Conservation (phyloP, 108 stramenopile genomes). For the Mediolabrus comicus region DNA sequence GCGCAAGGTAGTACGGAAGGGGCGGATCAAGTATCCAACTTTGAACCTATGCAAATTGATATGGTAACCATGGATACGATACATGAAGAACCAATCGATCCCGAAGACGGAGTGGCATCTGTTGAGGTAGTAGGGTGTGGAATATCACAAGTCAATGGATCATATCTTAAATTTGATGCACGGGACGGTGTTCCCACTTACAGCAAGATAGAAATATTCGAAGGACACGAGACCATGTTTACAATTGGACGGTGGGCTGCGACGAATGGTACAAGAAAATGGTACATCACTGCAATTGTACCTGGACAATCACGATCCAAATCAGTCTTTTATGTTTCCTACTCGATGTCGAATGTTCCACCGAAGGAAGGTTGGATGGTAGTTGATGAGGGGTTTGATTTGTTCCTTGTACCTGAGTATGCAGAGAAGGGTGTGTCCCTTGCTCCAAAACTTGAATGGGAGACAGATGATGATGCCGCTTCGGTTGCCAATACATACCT, state of each 20-base stretch:
- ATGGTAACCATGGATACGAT: neutral
- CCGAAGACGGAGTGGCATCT: neutral
- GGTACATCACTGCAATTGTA: constrained; percentile 17
- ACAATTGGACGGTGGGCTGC: constrained; percentile 10
- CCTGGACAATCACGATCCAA: neutral
- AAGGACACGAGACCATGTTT: constrained; percentile 17
- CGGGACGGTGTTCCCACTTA: constrained; percentile 9
- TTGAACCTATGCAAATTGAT: neutral
- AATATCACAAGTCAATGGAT: constrained; percentile 1
- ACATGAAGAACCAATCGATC: neutral
- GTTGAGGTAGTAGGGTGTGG: neutral
- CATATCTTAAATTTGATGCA: constrained; percentile 12
- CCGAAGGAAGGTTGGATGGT: constrained; percentile 22
- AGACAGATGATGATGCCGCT: neutral
- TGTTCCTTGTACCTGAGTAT: constrained; percentile 10
- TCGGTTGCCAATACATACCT: neutral
- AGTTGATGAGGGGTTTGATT: constrained; percentile 3
- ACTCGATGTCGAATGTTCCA: neutral
- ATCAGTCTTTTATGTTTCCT: constrained; percentile 18
- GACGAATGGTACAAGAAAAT: constrained; percentile 9
- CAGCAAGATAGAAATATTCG: constrained; percentile 9
- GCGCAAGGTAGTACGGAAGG: too few species aligned
- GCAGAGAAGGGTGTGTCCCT: neutral
- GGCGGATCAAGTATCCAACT: neutral
- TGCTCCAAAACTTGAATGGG: neutral